phyloP scores from a whole-genome alignment of 306 rosid species.

The Heteromeles arbutifolia region DNA sequence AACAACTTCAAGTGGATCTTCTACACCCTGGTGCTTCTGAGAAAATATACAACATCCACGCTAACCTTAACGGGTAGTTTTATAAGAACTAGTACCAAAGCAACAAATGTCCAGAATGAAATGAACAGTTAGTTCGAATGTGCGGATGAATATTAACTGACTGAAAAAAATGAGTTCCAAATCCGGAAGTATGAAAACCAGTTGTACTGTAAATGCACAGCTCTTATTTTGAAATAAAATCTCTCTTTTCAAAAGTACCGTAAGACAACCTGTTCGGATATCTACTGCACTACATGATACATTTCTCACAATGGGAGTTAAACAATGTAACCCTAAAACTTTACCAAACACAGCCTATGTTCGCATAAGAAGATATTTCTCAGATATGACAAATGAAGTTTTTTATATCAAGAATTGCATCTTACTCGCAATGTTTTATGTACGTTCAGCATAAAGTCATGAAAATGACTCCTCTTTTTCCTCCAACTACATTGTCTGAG shows the following conservation, averaged over 20 bases:
- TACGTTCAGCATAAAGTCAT: conserved; percentile 89
- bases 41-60: conserved; percentile 20
- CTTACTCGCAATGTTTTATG: conserved; percentile 91
- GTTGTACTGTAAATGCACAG: not conserved
- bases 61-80: not conserved
- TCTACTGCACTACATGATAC: not conserved
- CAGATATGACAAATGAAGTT: not conserved
- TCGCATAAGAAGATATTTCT: not conserved
- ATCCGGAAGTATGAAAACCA: not conserved
- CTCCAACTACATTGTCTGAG: conserved; percentile 76
- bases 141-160: not conserved
- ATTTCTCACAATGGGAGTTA: not conserved
- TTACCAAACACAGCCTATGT: not conserved
- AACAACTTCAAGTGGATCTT: conserved; percentile 93
- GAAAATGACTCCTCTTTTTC: conserved; percentile 94
- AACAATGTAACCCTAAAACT: not conserved
- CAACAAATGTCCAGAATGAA: not conserved
- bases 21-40: conserved; percentile 85
- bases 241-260: not conserved
- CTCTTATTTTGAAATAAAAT: too few relatives aligned
- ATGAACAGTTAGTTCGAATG: conserved; percentile 6
- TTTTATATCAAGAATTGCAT: conserved; percentile 10
- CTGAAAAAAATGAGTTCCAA: not conserved
- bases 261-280: not conserved
- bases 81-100: not conserved